These are phyloP conservation scores for Metschnikowia drakensbergensis DNA, from an alignment of 805 yeast species.

Conservation along the genomic window DNA sequence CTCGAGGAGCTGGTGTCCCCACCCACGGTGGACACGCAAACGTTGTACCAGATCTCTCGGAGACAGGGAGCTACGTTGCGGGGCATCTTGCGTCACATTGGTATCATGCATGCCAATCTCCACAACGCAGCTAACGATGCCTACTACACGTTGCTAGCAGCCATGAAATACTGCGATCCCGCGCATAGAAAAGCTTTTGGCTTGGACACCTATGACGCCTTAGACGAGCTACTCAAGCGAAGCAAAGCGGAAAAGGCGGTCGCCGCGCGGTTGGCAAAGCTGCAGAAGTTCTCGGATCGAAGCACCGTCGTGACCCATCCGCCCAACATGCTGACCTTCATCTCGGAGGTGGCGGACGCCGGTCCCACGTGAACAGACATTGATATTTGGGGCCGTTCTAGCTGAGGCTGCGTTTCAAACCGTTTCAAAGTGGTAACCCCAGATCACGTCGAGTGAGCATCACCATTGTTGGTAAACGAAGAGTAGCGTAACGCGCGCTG, in stretches of 20 bases:
- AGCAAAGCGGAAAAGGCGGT: conserved; percentile 1
- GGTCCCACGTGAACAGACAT: neutral
- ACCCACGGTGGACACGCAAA: conserved; percentile 21
- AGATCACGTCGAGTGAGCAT: too few relatives aligned
- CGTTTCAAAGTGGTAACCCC: too few relatives aligned
- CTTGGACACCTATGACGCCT: conserved; percentile 19
- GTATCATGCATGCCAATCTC: conserved; percentile 23
- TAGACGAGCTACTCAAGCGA: neutral
- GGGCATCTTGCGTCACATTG: conserved; percentile 19
- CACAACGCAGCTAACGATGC: conserved; percentile 32
- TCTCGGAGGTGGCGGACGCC: neutral
- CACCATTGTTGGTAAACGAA: neutral
- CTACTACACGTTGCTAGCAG: conserved; percentile 26
- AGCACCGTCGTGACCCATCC: neutral
- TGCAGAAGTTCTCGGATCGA: conserved; percentile 1
- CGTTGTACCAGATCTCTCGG: conserved; percentile 16
- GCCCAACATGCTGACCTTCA: neutral
- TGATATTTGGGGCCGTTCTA: too few relatives aligned
- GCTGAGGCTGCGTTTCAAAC: too few relatives aligned
- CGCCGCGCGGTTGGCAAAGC: conserved; percentile 1
- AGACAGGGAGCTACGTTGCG: conserved; percentile 20
- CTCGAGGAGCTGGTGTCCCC: conserved; percentile 4
- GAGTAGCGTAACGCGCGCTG: neutral
- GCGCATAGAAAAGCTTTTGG: conserved; percentile 12
- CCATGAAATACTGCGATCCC: conserved; percentile 24